Conservation (phyloP, 768 basidiomycete genomes). For the Mycena vitilis region DNA sequence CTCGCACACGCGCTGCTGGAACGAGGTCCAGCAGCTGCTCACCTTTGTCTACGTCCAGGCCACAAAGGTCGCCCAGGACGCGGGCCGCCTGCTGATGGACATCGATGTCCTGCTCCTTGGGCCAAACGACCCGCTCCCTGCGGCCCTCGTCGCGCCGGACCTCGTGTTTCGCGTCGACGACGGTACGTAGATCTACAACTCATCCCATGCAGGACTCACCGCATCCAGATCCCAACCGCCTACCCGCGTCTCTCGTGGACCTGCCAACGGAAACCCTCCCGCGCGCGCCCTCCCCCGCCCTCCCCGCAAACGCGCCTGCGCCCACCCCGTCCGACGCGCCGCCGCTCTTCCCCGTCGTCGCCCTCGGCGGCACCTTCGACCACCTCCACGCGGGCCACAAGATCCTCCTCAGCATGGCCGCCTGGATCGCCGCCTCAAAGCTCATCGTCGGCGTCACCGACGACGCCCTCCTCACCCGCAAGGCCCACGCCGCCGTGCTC, state of each 20-base stretch:
- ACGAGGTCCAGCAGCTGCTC: slow-evolving; percentile 78
- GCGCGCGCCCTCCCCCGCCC: slow-evolving; percentile 39
- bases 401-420: slow-evolving; percentile 92
- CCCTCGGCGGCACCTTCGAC: slow-evolving; percentile 96
- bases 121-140: slow-evolving; percentile 57
- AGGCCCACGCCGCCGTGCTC: slow-evolving; percentile 75
- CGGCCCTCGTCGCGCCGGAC: slow-evolving; percentile 57
- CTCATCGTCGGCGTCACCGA: slow-evolving; percentile 92
- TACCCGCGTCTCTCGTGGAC: slow-evolving; percentile 55
- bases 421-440: slow-evolving; percentile 82
- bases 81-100: slow-evolving; percentile 77
- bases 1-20: slow-evolving; percentile 62
- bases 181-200: slow-evolving; percentile 46
- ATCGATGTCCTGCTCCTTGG: slow-evolving; percentile 81
- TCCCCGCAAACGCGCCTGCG: slow-evolving; percentile 26
- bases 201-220: slow-evolving; percentile 9
- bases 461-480: slow-evolving; percentile 76
- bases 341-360: slow-evolving; percentile 72
- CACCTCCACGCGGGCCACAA: slow-evolving; percentile 98
- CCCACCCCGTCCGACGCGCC: slow-evolving; percentile 32
- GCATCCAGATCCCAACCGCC: slow-evolving; percentile 51
- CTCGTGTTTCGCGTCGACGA: slow-evolving; percentile 63
- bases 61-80: slow-evolving; percentile 76
- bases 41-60: slow-evolving; percentile 89
- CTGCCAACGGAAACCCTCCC: slow-evolving; percentile 53